These are phyloP conservation scores for Sungouiella thailandica DNA, from an alignment of 805 yeast species.

Conservation along the genomic window DNA sequence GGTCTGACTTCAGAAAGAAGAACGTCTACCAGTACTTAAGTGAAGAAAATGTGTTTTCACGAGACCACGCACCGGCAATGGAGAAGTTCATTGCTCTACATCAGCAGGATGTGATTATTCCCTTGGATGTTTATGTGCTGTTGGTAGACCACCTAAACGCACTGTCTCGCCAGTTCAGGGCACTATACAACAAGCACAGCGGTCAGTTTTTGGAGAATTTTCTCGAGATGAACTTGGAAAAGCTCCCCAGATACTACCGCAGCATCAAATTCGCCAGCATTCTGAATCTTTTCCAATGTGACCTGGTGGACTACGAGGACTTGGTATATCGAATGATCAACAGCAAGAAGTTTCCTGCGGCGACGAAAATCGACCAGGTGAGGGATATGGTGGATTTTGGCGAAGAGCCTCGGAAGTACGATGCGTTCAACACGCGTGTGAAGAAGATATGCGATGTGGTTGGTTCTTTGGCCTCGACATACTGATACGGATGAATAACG, in stretches of 20 bases:
- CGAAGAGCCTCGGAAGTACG: constrained; percentile 9
- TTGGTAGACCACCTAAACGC: constrained; percentile 8
- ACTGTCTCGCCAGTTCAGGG: constrained; percentile 3
- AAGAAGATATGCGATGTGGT: constrained; percentile 23
- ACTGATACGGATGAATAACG: too few species aligned
- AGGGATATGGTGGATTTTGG: constrained; percentile 21
- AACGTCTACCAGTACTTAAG: constrained; percentile 18
- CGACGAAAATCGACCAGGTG: constrained; percentile 31
- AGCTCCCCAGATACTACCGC: constrained; percentile 26
- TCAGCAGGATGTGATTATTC: constrained; percentile 12
- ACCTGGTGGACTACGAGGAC: constrained; percentile 18
- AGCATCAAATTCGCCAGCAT: constrained; percentile 20
- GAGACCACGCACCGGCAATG: constrained; percentile 2
- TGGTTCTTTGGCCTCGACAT: constrained; percentile 7
- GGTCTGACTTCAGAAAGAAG: constrained; percentile 29
- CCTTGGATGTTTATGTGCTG: constrained; percentile 10
- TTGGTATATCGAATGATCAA: constrained; percentile 32
- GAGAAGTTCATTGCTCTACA: constrained; percentile 5
- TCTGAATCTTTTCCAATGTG: constrained; percentile 3
- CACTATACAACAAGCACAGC: constrained; percentile 2
- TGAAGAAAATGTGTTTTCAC: constrained; percentile 5
- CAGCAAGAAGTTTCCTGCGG: constrained; percentile 24
- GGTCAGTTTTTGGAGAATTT: constrained; percentile 17
- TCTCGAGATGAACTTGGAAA: constrained; percentile 28
- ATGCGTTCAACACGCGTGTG: constrained; percentile 20